Evolutionary conservation across 257 asterid species (phyloP), one percentile per base, ranked within the genome.

Genomic region (Cruciata laevipes): DNA sequence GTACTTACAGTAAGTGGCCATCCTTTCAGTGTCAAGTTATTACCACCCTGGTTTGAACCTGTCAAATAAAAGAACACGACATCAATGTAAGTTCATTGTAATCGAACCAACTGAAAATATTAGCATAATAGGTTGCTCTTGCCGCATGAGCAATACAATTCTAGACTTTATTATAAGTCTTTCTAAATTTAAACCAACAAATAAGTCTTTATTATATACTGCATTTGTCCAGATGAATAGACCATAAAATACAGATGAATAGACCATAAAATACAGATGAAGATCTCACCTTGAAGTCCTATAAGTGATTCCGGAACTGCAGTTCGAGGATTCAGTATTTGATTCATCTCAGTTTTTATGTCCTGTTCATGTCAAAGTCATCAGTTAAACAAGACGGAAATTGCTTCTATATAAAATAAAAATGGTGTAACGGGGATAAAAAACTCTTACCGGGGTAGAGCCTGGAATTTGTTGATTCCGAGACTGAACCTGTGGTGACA

Each of bases 31-130:
- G 99, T 94, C 89, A 94, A 79, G 76, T 86, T 94, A 90, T 83
- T 89, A 70, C 95, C 89, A 68, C 93, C 90, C 82, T 90, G 98
- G 86, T 87, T 90, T 78, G 99, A 81, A 68, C 99, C 99, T 90
- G 74, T 33, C 73, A 75, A 80, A 78, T 12, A 64, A 65, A 78
- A 30, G 76, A 74, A 37, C 51, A 37, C 17, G 61, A 70, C 73
- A 73, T 56, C 55, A 35, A 69, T 42, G 61, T 38, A 60, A 71
- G 62, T 35, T 30, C 38, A 16, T 37, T 20, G 37, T n/a, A 66
- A 31, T 27, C 6, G 6, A 1, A 55, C 1, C 13, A 57, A 1
- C 18, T 59, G 31, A 66, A 12, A 66, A 27, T 10, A 24, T 53
- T 14, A 52, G 32, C 7, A 52, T 30, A 33, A 33, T 7, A 60